Conservation (phyloP, 176 grass and related monocot species). For the Musa troglodytarum region DNA sequence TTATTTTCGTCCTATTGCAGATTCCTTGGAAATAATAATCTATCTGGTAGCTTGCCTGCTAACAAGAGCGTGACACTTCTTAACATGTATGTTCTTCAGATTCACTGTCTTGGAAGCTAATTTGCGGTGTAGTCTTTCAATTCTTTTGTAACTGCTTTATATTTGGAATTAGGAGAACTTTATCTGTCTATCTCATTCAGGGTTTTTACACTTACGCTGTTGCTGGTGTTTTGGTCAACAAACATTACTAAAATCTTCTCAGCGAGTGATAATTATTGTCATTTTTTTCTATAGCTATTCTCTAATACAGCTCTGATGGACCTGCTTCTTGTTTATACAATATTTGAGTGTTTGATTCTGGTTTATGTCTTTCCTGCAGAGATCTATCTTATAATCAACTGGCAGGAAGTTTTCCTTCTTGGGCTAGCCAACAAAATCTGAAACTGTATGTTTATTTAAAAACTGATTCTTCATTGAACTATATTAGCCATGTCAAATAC, state of each 20-base stretch:
- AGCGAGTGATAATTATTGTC: too few relatives aligned
- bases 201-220: too few relatives aligned
- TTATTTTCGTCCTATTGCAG: conserved; percentile 19
- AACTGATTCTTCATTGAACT: background rate
- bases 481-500: background rate
- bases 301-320: too few relatives aligned
- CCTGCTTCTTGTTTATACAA: too few relatives aligned
- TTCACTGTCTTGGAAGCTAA: too few relatives aligned
- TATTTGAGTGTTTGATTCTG: background rate
- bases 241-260: too few relatives aligned
- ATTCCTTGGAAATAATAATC: conserved; percentile 87
- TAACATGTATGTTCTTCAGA: conserved; percentile 40
- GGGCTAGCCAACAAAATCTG: conserved; percentile 10
- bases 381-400: conserved; percentile 16
- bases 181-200: background rate
- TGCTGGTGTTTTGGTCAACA: too few relatives aligned
- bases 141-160: background rate
- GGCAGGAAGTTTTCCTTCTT: conserved; percentile 15
- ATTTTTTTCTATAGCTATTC: too few relatives aligned
- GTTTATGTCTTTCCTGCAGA: conserved; percentile 3
- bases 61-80: conserved; percentile 32
- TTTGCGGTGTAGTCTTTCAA: too few relatives aligned
- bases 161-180: background rate
- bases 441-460: conserved; percentile 12
- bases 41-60: conserved; percentile 62